phyloP scores from a whole-genome alignment of 169 alveolate species.

The Toxoplasma gondii region DNA sequence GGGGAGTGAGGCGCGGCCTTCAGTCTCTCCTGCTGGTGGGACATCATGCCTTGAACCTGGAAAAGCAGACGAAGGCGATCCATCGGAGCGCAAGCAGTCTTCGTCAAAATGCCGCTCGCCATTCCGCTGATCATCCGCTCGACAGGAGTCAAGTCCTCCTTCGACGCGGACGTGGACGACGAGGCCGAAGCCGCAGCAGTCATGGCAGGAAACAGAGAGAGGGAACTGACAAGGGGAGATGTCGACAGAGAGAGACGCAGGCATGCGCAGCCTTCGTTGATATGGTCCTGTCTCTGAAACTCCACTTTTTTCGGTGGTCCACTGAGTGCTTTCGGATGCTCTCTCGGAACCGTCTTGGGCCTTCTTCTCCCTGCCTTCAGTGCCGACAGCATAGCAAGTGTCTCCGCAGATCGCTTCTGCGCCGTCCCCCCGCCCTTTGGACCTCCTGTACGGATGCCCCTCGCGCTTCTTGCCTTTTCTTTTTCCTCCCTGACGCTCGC shows the following conservation, averaged over 20 bases:
- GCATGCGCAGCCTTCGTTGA: too few species aligned
- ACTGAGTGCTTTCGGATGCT: too few species aligned
- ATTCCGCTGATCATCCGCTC: constrained; percentile 63
- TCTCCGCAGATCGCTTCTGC: too few species aligned
- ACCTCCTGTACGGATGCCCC: too few species aligned
- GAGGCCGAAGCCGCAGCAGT: neutral
- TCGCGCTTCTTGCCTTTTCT: too few species aligned
- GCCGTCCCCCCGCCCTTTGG: too few species aligned
- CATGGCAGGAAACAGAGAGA: neutral
- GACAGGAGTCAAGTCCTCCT: neutral
- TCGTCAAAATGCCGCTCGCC: constrained; percentile 82
- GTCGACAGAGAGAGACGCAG: neutral
- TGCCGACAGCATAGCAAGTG: too few species aligned
- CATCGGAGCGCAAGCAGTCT: constrained; percentile 88
- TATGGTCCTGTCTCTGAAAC: neutral
- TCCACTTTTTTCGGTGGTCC: too few species aligned
- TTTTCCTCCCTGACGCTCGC: too few species aligned
- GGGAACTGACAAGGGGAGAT: constrained; percentile 30
- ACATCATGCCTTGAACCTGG: constrained; percentile 89
- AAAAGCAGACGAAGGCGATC: constrained; percentile 85
- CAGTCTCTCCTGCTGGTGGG: constrained; percentile 61
- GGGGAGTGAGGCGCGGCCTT: neutral
- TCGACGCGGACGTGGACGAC: constrained; percentile 2
- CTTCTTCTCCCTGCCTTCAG: too few species aligned
- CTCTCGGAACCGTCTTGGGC: too few species aligned